Base-by-base conservation (phyloP, 805 yeast genomes). In the Wickerhamomyces sydowiorum region DNA sequence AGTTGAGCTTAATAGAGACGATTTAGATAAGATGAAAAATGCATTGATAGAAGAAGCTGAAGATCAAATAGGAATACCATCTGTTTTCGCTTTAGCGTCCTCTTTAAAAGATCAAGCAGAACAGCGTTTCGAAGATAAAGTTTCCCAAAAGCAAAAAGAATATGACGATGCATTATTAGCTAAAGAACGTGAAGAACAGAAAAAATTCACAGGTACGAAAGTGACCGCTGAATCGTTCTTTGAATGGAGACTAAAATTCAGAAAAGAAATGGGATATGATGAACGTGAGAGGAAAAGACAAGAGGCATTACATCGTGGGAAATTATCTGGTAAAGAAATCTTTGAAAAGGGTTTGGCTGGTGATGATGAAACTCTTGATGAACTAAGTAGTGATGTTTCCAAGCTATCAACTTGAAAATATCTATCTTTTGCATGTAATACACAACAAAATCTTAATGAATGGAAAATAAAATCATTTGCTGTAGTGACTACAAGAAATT, bases 291-390 rank as follows among this genome's bases (percentile, higher is more conserved):
- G 62, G 28, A 66, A 70, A 40, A 70, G 86, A 49, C 73, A 74
- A 46, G 61, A 65, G 30, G 60, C 59, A n/a, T 75, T 80, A 56
- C 91, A 85, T 57, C 73, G 72, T 35, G 95, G 93, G 7, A 85
- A 81, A 62, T 64, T 89, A 56, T 82, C 95, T 0, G 99, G 99
- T 20, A 75, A 78, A 53, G 91, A 88, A 64, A 85, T 93, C 46
- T 91, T 91, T 57, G 98, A 89, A 58, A 74, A 74, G 55, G 98
- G 98, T 36, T 73, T 93, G 52, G 95, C 85, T 33, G 82, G 81
- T 40, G 82, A 76, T 28, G 80, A 67, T 20, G 90, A 78, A 34
- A 81, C 73, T 35, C 72, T 66, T 13, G 78, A 69, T 6, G 76
- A 59, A 3, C 67, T 60, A 23, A 53, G 45, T 20, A 52, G 50